Evolutionary conservation across 164 flowering plant species (phyloP), one percentile per base, ranked within the genome.

Genomic region (Stephania yunnanensis): DNA sequence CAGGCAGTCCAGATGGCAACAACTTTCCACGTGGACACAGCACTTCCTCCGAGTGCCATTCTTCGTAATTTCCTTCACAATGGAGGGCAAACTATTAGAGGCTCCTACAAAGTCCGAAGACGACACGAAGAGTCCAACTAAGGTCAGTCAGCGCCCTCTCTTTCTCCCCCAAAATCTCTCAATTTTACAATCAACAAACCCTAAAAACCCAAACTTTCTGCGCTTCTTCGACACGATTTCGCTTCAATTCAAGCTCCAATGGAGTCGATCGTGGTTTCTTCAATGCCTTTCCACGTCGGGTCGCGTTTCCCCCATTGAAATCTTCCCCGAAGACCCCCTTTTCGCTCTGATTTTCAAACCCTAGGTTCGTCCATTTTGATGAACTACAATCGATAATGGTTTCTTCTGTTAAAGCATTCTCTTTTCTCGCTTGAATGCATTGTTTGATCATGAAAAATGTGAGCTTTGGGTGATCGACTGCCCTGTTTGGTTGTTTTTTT

Each of bases 71-170:
- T 65, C 36, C 1, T 64, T 71, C 12, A 30, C n/a, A 29, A 12
- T 11, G 0, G 48, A 64, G 74, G 74, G 46, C n/a, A 76, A 45
- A 61, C 46, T 12, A 74, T 20, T 6, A n/a, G 6, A 58, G 22
- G 3, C n/a, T 19, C 22, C n/a, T 19, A 25, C 65, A 7, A 13
- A 61, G n/a, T 22, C 66, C 25, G 6, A 30, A 42, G 42, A 36
- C 42, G 0, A 36, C 42, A 36, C 42, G 0, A 25, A 36, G 42
- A 67, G 82, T 76, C 79, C 79, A 80, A 36, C 42, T 2, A 36
- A 71, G 77, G 82, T 70, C 20, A 17, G 65, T 61, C 15, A 61
- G 66, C 20, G 42, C 42, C 42, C 42, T 36, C 42, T 25, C 66
- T 61, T 61, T 20, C 65, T 7, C 20, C 66, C 20, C 64, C 20